Evolutionary conservation across 768 basidiomycete species (phyloP).

Genomic region (Xerocomellus intermedius): DNA sequence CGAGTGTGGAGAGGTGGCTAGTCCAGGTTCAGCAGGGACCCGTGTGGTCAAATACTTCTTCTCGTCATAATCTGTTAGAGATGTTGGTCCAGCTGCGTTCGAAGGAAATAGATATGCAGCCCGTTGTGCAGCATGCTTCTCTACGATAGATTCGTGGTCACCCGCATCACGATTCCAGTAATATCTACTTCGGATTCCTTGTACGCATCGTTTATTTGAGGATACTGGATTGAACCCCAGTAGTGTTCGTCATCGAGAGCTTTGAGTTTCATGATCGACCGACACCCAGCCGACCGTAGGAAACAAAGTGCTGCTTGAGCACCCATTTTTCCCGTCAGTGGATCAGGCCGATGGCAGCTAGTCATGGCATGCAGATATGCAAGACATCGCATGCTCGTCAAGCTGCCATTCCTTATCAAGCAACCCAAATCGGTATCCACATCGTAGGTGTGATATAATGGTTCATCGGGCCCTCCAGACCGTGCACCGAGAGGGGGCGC

Average conservation of each 20-base stretch:
- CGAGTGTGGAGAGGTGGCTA: neutral
- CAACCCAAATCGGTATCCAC: neutral
- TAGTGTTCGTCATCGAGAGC: neutral
- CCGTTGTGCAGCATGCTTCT: neutral
- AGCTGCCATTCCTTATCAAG: neutral
- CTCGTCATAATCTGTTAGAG: neutral
- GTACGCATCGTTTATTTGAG: neutral
- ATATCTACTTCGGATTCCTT: neutral
- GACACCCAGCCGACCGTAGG: slow-evolving; percentile 8
- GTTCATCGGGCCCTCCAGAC: neutral
- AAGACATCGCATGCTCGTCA: neutral
- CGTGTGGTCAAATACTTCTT: too few species aligned
- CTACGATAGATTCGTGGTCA: neutral
- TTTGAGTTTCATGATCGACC: slow-evolving; percentile 38
- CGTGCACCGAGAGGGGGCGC: too few species aligned
- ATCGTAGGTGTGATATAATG: neutral
- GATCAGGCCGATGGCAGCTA: neutral
- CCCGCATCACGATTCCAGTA: neutral
- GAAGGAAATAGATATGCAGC: neutral
- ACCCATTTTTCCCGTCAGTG: neutral
- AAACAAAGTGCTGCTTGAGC: neutral
- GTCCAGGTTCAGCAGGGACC: neutral
- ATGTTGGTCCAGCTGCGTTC: neutral
- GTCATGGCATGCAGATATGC: neutral
- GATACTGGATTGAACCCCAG: neutral